These are phyloP conservation scores for Phytopythium oedochilum DNA, from an alignment of 352 stramenopile species.

Conservation along the genomic window DNA sequence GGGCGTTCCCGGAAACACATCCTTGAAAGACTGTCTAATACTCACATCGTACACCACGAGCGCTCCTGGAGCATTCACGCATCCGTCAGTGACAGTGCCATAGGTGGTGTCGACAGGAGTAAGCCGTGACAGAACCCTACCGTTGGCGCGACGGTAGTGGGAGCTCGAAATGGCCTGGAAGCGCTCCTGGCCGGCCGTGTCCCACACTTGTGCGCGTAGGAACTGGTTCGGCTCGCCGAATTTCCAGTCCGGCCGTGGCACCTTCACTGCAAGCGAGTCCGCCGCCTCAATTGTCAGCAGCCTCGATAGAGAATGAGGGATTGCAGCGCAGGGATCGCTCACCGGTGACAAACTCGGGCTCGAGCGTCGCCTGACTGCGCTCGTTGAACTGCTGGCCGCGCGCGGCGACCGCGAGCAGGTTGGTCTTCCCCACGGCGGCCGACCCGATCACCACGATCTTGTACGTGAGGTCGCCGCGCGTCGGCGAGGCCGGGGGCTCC, in stretches of 20 bases:
- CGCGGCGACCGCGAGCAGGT: slow-evolving; percentile 48
- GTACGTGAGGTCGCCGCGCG: slow-evolving; percentile 43
- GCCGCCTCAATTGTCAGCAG: too few species aligned
- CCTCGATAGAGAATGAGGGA: neutral
- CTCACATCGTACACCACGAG: slow-evolving; percentile 68
- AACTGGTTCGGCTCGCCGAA: slow-evolving; percentile 64
- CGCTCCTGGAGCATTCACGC: slow-evolving; percentile 23
- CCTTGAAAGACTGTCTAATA: slow-evolving; percentile 61
- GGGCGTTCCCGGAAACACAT: slow-evolving; percentile 44
- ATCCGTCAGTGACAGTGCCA: neutral
- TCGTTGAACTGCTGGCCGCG: slow-evolving; percentile 56
- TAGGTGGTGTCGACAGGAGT: too few species aligned
- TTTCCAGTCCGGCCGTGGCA: slow-evolving; percentile 63
- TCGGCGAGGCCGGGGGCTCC: slow-evolving; percentile 34
- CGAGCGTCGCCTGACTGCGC: slow-evolving; percentile 37
- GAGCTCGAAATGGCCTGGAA: slow-evolving; percentile 73
- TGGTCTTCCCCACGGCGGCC: slow-evolving; percentile 59
- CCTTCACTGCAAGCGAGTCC: too few species aligned
- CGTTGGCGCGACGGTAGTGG: slow-evolving; percentile 60
- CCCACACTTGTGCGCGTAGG: slow-evolving; percentile 64
- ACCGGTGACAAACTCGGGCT: slow-evolving; percentile 67
- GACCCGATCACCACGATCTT: slow-evolving; percentile 66
- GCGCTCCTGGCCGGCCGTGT: slow-evolving; percentile 63
- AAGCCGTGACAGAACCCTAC: slow-evolving; percentile 10
- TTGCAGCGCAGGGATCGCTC: neutral